Evolutionary conservation across 495 filamentous ascomycete genomes (phyloP), one percentile per base, ranked within the genome.

Genomic region (Penicillium cinerascens): DNA sequence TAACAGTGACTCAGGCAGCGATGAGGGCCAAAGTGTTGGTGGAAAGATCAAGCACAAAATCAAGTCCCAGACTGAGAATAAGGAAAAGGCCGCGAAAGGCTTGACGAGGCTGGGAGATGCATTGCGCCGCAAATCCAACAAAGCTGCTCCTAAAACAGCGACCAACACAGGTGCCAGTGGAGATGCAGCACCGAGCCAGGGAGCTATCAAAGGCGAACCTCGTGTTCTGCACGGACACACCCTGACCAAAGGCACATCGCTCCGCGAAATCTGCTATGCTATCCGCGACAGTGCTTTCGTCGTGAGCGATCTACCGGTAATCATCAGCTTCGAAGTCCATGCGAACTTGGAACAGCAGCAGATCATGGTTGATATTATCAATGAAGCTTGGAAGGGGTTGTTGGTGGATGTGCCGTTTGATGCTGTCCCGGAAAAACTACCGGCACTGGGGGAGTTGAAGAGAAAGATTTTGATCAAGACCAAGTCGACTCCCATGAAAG

Each of bases 391-490:
- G 88, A 78, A 75, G 18, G 84, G 77, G 0, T 72, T 82, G 52
- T 74, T 97, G 0, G 73, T 96, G 0, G 80, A 88, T 6, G 64
- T 77, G 8, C 72, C 79, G 8, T 60, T 70, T n/a, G 72, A 78
- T 23, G 55, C 72, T 2, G 71, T 77, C 15, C 70, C 80, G 22
- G 63, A 68, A 18, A 60, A 58, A 6, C 77, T 95, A 8, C 92
- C 92, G 0, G 64, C 79, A 0, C 83, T 89, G 0, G 77, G 70
- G 13, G 78, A 86, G 15, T 65, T 97, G 49, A 78, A 79, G 40
- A 72, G 80, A 21, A 92, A 88, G 70, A 96, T 97, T 54, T 72
- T 97, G 26, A 82, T 97, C 70, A 97, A 97, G 73, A 91, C 91
- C 35, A 95, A 95, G 66, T 85, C 86, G 47, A 77, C 79, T 3